Conservation (phyloP, 2,329 filamentous ascomycete species). For the Neonectria sp. region DNA sequence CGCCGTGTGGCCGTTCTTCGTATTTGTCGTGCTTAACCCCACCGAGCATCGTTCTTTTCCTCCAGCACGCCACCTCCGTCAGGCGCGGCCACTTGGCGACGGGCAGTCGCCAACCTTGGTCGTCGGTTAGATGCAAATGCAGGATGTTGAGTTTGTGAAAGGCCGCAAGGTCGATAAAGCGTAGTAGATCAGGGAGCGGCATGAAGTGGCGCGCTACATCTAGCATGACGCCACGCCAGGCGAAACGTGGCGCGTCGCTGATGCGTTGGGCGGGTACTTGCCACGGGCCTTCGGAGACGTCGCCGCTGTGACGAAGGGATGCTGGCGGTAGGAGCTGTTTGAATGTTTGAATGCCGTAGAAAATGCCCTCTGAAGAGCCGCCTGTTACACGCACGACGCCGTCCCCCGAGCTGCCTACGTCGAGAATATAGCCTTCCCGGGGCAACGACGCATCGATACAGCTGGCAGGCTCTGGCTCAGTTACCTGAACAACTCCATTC, state of each 20-base stretch:
- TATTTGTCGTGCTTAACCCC: constrained; percentile 22
- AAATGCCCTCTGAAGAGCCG: constrained; percentile 20
- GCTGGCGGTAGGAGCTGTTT: constrained; percentile 31
- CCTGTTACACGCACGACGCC: constrained; percentile 13
- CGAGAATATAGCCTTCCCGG: constrained; percentile 21
- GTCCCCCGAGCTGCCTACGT: constrained; percentile 10
- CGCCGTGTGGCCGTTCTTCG: constrained; percentile 33
- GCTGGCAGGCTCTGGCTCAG: constrained; percentile 5
- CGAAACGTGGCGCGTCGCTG: constrained; percentile 30
- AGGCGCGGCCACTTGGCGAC: constrained; percentile 31
- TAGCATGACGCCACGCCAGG: constrained; percentile 40
- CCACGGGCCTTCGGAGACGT: constrained; percentile 26
- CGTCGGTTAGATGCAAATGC: constrained; percentile 37
- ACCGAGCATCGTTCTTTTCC: constrained; percentile 31
- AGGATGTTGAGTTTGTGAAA: constrained; percentile 37
- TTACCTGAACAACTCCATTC: neutral
- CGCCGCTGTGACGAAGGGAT: constrained; percentile 15
- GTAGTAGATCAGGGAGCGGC: constrained; percentile 36
- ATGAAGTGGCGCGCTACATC: constrained; percentile 41
- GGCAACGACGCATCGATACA: constrained; percentile 15
- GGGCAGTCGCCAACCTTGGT: constrained; percentile 37
- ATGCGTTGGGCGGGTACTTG: constrained; percentile 25
- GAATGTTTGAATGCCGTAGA: constrained; percentile 35
- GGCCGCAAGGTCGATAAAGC: constrained; percentile 34
- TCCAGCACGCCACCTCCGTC: constrained; percentile 33